A percentile compares a stretch with the other conserved stretches of the same genome.
These are phyloP conservation scores for Polymyxa betae DNA, from an alignment of 208 protist species.

Conservation along the genomic window DNA sequence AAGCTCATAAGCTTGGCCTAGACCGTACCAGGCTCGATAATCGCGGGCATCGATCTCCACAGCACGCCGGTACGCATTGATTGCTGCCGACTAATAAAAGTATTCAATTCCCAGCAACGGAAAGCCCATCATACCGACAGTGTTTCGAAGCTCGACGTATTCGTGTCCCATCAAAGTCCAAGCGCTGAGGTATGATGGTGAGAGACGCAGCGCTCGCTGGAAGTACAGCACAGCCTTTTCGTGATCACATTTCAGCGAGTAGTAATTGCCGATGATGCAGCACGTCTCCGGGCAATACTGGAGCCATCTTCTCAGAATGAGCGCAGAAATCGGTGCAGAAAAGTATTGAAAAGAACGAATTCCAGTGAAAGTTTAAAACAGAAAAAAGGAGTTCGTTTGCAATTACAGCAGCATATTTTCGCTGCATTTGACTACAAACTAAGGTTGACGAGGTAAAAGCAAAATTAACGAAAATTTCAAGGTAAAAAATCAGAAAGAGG, in stretches of 20 bases:
- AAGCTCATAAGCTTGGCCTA: constrained; percentile 95
- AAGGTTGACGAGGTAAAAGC: no score
- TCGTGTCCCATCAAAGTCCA: constrained; percentile 96
- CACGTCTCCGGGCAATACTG: constrained; percentile 91
- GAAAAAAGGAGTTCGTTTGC: background rate
- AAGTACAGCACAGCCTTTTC: constrained; percentile 93
- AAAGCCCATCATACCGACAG: constrained; percentile 50
- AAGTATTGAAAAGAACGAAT: background rate
- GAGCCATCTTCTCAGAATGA: background rate
- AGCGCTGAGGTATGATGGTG: constrained; percentile 83
- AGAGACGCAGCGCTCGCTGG: constrained; percentile 82
- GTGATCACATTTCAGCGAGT: constrained; percentile 88
- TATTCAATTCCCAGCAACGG: background rate
- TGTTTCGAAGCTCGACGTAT: constrained; percentile 90
- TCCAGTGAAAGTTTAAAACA: background rate
- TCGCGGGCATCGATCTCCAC: constrained; percentile 72
- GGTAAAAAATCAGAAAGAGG: no score
- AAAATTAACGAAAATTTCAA: no score
- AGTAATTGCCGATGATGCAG: constrained; percentile 95
- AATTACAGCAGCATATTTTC: no score
- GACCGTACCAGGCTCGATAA: constrained; percentile 82
- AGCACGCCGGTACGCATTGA: constrained; percentile 89
- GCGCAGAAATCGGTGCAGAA: background rate
- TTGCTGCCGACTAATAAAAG: constrained; percentile 73
- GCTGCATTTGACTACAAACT: no score